Base-by-base conservation (phyloP, 176 grass and related monocot genomes). In the Neostapfia colusana region DNA sequence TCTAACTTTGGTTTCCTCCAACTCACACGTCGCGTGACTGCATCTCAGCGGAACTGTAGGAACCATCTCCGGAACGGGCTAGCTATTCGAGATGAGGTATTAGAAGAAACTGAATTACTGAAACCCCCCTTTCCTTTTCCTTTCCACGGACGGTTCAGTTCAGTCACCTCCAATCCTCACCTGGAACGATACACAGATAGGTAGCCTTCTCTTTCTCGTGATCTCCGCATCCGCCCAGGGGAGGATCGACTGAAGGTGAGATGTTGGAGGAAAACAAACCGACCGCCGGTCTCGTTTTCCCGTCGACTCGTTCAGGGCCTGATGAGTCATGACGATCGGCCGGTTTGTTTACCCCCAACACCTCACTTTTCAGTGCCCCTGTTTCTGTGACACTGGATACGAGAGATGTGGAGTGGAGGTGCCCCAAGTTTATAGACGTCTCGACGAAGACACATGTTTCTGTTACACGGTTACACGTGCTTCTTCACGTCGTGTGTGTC, bases 91-190 rank as follows among this genome's bases (percentile, higher is more conserved):
- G 36, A 58, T 72, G 72, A 89, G 80, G 82, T 86, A 86, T 89
- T 84, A 82, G 83, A 89, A 72, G 85, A 91, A 90, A 91, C 73
- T 82, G 69, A 88, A 86, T n/a, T n/a, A n/a, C n/a, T n/a, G n/a
- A n/a, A n/a, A n/a, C n/a, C n/a, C 73, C 78, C 25, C 65, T 38
- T 24, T 50, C 24, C 25, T 4, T 5, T 36, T 58, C 41, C 23
- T 43, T 53, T 15, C 41, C 34, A 35, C 18, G 42, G 25, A 62
- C 37, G 69, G 65, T 87, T 90, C 31, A n/a, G 31, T 31, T 31
- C 84, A 84, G 69, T 44, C 61, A 39, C 81, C 48, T 79, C 77
- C 72, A 89, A 89, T 79, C 23, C 87, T 89, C 73, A 61, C 46
- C 12, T 87, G 64, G 23, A 75, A 41, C 17, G 72, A 23, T 18